A percentile compares a stretch with the other conserved stretches of the same genome.
Evolutionary conservation across 2,329 filamentous ascomycete species (phyloP).

Genomic region (Arthrinium puccinioides): DNA sequence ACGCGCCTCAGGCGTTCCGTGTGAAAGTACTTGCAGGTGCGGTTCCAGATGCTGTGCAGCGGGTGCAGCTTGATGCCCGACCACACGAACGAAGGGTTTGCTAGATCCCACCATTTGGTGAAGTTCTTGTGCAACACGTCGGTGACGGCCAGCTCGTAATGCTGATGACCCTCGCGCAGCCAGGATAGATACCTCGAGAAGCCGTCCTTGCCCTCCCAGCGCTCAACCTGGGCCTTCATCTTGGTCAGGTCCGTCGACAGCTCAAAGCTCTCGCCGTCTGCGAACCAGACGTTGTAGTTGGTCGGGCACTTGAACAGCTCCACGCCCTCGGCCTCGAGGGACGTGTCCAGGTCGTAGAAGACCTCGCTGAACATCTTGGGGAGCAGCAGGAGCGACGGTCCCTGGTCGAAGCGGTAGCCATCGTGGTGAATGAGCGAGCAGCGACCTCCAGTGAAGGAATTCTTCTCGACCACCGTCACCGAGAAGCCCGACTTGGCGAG

Average conservation of each 20-base stretch:
- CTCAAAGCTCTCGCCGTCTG: constrained; percentile 56
- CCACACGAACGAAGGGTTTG: constrained; percentile 48
- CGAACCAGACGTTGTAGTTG: constrained; percentile 70
- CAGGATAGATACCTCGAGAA: constrained; percentile 63
- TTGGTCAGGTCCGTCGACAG: constrained; percentile 60
- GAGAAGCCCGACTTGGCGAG: constrained; percentile 62
- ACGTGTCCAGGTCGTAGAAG: constrained; percentile 62
- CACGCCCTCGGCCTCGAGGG: constrained; percentile 58
- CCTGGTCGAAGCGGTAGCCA: constrained; percentile 68
- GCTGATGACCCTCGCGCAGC: constrained; percentile 58
- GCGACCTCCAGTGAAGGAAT: constrained; percentile 62
- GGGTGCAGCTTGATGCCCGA: constrained; percentile 58
- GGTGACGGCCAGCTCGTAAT: constrained; percentile 61
- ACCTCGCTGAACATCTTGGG: constrained; percentile 64
- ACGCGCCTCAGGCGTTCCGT: constrained; percentile 62
- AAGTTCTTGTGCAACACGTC: constrained; percentile 66
- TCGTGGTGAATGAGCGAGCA: constrained; percentile 58
- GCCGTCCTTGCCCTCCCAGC: constrained; percentile 64
- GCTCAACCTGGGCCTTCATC: constrained; percentile 67
- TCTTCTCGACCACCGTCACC: constrained; percentile 76
- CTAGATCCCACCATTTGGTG: constrained; percentile 48
- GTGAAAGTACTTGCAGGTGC: constrained; percentile 61
- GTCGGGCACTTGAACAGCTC: constrained; percentile 64
- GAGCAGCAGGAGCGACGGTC: constrained; percentile 65
- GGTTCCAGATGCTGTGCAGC: constrained; percentile 61